Percentiles rank a stretch among this genome's conserved stretches.
Conservation (phyloP, 257 asterid genomes). For the Coffea canephora region DNA sequence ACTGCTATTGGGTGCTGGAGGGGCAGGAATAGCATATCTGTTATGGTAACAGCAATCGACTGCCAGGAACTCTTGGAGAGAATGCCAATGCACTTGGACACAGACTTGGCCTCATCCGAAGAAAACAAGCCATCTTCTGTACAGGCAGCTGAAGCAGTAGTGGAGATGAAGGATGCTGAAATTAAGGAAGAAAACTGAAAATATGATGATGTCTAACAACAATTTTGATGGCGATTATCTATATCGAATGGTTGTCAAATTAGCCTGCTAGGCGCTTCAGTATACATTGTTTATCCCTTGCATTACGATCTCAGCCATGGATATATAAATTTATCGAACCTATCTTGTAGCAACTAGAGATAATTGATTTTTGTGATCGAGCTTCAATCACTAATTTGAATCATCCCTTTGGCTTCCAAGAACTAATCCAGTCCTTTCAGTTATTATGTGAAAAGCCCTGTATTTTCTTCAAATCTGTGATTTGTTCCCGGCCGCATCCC, state of each 20-base stretch:
- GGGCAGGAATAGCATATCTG: conserved; percentile 68
- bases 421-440: not conserved
- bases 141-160: conserved; percentile 26
- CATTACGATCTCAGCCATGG: not conserved
- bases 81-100: conserved; percentile 37
- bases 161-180: conserved; percentile 25
- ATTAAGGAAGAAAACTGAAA: not conserved
- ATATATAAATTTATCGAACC: not conserved
- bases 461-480: no score
- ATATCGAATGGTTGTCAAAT: not conserved
- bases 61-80: conserved; percentile 77
- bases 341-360: not conserved
- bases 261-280: not conserved
- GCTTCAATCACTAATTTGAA: not conserved
- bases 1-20: conserved; percentile 94
- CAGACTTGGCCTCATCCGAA: conserved; percentile 16
- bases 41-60: conserved; percentile 78
- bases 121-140: conserved; percentile 21
- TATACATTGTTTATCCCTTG: not conserved
- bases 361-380: not conserved
- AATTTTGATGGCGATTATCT: not conserved
- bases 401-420: not conserved
- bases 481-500: not conserved
- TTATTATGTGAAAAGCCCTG: not conserved
- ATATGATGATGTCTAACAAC: not conserved